A percentile compares a stretch with the other conserved stretches of the same genome.
phyloP scores from a whole-genome alignment of 768 basidiomycete genomes.

The Ramaria rubella region DNA sequence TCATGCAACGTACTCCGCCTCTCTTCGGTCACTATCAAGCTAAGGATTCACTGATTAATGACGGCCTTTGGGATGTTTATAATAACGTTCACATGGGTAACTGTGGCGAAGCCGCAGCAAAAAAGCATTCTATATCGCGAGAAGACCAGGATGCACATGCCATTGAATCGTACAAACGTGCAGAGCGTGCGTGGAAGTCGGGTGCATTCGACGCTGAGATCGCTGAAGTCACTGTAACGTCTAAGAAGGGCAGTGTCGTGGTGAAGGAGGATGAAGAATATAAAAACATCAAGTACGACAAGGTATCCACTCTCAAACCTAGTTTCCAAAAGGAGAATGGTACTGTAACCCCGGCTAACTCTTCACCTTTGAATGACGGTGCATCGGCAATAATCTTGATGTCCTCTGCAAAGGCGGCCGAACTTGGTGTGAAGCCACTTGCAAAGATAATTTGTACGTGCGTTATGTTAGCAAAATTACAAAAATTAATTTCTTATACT shows the following conservation, averaged over 20 bases:
- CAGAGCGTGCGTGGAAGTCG: conserved; percentile 83
- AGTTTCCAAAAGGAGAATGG: conserved; percentile 85
- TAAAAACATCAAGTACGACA: conserved; percentile 93
- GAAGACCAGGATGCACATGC: conserved; percentile 87
- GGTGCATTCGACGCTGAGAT: conserved; percentile 86
- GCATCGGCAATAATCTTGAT: conserved; percentile 93
- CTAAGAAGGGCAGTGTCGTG: conserved; percentile 88
- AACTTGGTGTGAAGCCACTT: conserved; percentile 86
- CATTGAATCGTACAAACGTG: conserved; percentile 91
- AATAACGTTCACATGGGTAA: conserved; percentile 98
- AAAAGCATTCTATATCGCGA: conserved; percentile 75
- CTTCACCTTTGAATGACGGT: conserved; percentile 91
- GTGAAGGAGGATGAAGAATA: conserved; percentile 96
- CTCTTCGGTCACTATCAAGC: conserved; percentile 84
- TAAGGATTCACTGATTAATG: conserved; percentile 81
- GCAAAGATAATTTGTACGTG: conserved; percentile 88
- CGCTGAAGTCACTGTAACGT: conserved; percentile 83
- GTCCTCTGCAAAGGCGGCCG: conserved; percentile 87
- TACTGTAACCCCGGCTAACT: conserved; percentile 93
- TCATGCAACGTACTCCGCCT: conserved; percentile 74
- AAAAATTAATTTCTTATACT: conserved; percentile 8
- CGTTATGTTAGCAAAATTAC: conserved; percentile 3
- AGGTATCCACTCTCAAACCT: conserved; percentile 81
- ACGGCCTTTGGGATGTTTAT: conserved; percentile 96
- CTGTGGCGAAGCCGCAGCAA: conserved; percentile 84